Percentiles rank a stretch among this genome's conserved stretches.
These are phyloP conservation scores for Podospora australis DNA, from an alignment of 495 filamentous ascomycete genomes.

Conservation along the genomic window DNA sequence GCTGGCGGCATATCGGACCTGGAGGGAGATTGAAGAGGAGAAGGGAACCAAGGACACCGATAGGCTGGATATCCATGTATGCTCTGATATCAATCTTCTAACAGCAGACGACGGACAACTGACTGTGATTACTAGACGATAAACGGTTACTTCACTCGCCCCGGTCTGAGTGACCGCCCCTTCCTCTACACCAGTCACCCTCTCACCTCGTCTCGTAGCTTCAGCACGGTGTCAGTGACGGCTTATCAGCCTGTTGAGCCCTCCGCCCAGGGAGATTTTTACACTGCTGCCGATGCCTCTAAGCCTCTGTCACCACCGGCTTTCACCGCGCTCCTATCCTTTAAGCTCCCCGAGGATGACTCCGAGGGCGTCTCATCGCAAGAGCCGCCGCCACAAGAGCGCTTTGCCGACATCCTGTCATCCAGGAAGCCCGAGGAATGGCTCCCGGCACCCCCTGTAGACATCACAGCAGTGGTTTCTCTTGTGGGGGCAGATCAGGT, in stretches of 20 bases:
- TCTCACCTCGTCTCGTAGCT: constrained; percentile 49
- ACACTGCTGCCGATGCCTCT: constrained; percentile 25
- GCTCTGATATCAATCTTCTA: constrained; percentile 14
- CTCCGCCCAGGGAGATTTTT: constrained; percentile 25
- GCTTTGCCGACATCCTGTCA: constrained; percentile 31
- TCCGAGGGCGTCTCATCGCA: constrained; percentile 27
- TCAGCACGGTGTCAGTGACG: constrained; percentile 55
- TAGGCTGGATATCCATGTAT: constrained; percentile 53
- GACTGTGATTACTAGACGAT: constrained; percentile 44
- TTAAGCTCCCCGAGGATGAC: constrained; percentile 43
- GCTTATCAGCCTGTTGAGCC: constrained; percentile 41
- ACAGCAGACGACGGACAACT: neutral
- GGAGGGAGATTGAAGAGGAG: constrained; percentile 31
- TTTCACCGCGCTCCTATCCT: constrained; percentile 57
- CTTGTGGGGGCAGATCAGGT: constrained; percentile 21
- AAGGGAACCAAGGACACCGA: constrained; percentile 11
- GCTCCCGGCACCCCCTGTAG: constrained; percentile 36
- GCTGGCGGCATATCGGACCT: constrained; percentile 52
- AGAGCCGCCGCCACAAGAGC: constrained; percentile 29
- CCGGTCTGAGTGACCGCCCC: constrained; percentile 46
- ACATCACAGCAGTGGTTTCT: constrained; percentile 27
- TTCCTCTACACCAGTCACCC: constrained; percentile 54
- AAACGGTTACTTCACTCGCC: constrained; percentile 60
- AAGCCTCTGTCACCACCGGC: constrained; percentile 41
- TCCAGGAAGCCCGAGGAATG: constrained; percentile 29